Percentiles rank a stretch among this genome's conserved stretches.
Conservation (phyloP, 164 flowering plant genomes). For the Vitis amurensis region DNA sequence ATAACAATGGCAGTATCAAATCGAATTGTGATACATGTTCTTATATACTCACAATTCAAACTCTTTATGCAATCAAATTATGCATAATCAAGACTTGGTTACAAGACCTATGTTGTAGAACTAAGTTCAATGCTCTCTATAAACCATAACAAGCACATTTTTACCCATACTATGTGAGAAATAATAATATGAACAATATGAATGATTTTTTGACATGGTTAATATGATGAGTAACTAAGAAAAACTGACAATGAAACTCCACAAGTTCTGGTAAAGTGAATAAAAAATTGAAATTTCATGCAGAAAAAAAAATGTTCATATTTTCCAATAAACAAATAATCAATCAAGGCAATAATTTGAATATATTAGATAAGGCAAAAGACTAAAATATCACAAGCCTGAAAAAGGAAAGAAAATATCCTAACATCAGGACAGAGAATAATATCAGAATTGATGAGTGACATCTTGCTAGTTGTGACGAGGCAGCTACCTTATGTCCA, state of each 20-base stretch:
- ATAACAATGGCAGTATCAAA: no score
- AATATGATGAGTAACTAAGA: not conserved
- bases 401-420: conserved; percentile 20
- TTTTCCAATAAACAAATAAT: no score
- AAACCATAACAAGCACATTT: no score
- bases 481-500: conserved; percentile 66
- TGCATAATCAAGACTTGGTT: no score
- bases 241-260: not conserved
- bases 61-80: no score
- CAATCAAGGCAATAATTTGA: not conserved
- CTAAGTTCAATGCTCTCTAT: no score
- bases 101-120: no score
- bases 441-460: conserved; percentile 29
- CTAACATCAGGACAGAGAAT: conserved; percentile 32
- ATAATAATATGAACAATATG: not conserved
- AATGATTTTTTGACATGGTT: not conserved
- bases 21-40: no score
- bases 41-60: no score
- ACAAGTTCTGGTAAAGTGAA: not conserved
- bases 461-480: conserved; percentile 43
- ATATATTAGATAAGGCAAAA: no score
- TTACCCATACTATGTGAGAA: not conserved
- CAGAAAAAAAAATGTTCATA: no score
- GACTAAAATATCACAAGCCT: conserved; percentile 17
- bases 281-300: not conserved